Base-by-base conservation (phyloP, 345 rosid species). In the Eucalyptus pumila region DNA sequence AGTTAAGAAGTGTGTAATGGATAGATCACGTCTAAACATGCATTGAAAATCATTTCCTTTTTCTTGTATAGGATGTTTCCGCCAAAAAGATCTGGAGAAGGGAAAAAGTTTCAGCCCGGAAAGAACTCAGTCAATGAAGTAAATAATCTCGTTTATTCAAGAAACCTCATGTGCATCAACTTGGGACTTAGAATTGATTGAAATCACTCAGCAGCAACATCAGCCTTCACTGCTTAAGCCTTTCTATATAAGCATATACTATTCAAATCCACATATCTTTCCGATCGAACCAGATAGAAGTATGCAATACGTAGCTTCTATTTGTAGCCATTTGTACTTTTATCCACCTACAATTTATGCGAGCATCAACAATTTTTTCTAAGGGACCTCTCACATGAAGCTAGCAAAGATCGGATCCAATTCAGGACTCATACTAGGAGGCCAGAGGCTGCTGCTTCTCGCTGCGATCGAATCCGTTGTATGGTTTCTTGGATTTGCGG, bases 401-500 rank as follows among this genome's bases (percentile, higher is more conserved):
- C 85, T 76, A 76, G 47, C 85, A 37, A 40, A 21, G 83, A 76
- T 76, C 6, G 14, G 85, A 40, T 40, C 47, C 85, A 76, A 21
- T 21, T 40, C 47, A 42, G 85, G 44, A 76, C 47, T 76, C 85
- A 40, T 40, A 40, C 85, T 76, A 76, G 85, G 85, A 76, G 37
- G 90, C 86, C 32, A 88, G 89, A 7, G 93, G 92, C 88, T 87
- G 90, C 62, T 90, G 87, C 58, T 94, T 87, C 86, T 92, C 56
- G 23, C 91, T 92, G 88, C 89, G 89, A 91, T 89, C 90, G 89
- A 89, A 90, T 51, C 93, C 93, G 58, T 91, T 93, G 17, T 91
- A 91, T 4, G 94, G 91, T 92, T 94, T 95, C 83, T 93, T 93
- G 45, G 96, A 93, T 86, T 93, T 93, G 67, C 80, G 87, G 3